Percentiles rank a stretch among this genome's conserved stretches.
phyloP scores from a whole-genome alignment of 371 early-diverging fungal genomes.

The Mortierella sp. region DNA sequence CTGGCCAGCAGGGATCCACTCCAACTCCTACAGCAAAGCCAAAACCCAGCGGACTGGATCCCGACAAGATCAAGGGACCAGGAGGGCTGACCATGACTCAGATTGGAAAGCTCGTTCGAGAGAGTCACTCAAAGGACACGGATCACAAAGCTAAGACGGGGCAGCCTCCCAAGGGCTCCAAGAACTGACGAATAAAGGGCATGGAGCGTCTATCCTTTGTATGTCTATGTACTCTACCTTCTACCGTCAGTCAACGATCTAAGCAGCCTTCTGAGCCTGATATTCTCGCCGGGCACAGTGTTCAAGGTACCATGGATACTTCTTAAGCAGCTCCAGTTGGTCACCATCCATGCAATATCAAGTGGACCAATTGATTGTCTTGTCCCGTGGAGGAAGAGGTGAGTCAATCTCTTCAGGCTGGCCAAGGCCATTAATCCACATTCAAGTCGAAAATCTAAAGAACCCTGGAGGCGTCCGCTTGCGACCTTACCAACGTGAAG shows the following conservation, averaged over 20 bases:
- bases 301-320: too few species aligned
- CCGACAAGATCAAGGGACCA: slow-evolving; percentile 50
- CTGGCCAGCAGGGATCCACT: background rate
- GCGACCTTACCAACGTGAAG: background rate
- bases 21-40: background rate
- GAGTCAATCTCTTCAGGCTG: too few species aligned
- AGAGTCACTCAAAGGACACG: slow-evolving; percentile 33
- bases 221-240: too few species aligned
- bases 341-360: too few species aligned
- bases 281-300: too few species aligned
- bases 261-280: too few species aligned
- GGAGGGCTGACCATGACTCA: slow-evolving; percentile 52
- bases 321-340: too few species aligned
- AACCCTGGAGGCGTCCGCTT: background rate
- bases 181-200: background rate
- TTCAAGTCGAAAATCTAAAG: background rate
- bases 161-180: background rate
- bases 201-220: too few species aligned
- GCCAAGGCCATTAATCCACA: background rate
- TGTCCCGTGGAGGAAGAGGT: too few species aligned
- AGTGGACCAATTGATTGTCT: too few species aligned
- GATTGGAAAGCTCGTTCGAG: slow-evolving; percentile 33
- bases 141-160: slow-evolving; percentile 19
- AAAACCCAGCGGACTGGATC: slow-evolving; percentile 16
- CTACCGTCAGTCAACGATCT: too few species aligned